phyloP scores from a whole-genome alignment of 768 basidiomycete genomes.

The Phylloporus scabripes region DNA sequence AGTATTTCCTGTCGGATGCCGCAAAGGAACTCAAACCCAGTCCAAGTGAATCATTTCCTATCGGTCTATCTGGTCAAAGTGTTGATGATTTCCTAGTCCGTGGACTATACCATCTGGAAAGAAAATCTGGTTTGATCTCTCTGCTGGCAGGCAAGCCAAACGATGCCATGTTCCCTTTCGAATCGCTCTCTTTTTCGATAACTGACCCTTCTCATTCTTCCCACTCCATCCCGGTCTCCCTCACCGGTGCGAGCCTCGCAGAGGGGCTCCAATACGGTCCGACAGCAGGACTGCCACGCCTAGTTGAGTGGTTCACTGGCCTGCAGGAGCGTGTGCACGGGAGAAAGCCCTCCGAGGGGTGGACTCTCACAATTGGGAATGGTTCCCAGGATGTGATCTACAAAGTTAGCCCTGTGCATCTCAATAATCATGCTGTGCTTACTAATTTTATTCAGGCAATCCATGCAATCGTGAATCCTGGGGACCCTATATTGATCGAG shows the following conservation, averaged over 20 bases:
- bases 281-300: conserved; percentile 60
- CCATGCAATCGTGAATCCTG: conserved; percentile 63
- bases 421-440: background rate
- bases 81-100: conserved; percentile 41
- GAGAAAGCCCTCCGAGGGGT: conserved; percentile 55
- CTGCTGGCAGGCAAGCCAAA: conserved; percentile 92
- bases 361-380: conserved; percentile 71
- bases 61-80: background rate
- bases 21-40: conserved; percentile 62
- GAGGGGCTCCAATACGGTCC: conserved; percentile 73
- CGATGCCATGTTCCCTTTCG: conserved; percentile 85
- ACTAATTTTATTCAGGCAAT: conserved; percentile 49
- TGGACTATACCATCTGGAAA: conserved; percentile 73
- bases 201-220: conserved; percentile 40
- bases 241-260: conserved; percentile 56
- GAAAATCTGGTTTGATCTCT: conserved; percentile 70
- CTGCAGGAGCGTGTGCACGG: conserved; percentile 71
- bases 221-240: conserved; percentile 44
- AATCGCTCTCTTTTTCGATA: conserved; percentile 63
- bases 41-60: conserved; percentile 38
- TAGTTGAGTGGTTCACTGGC: conserved; percentile 63
- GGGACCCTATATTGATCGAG: conserved; percentile 79
- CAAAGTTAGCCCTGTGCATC: conserved; percentile 48
- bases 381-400: conserved; percentile 88
- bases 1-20: conserved; percentile 51